Base-by-base conservation (phyloP, 2,329 filamentous ascomycete species). In the Trichophyton simii region DNA sequence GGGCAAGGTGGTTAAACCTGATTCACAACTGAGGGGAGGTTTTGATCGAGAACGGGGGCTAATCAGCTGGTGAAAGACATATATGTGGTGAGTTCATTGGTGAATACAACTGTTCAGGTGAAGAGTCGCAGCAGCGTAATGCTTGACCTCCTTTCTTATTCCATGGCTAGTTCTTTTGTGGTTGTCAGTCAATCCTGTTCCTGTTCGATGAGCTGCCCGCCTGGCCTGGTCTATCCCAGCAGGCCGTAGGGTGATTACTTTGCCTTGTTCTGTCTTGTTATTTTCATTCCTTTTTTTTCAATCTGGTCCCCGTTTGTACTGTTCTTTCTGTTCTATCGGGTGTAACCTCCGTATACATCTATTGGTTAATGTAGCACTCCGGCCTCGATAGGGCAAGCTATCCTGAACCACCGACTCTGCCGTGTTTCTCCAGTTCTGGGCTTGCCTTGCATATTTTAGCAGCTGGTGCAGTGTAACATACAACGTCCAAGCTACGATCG, bases 1-100 rank as follows among this genome's bases (percentile, higher is more conserved):
- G 77, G 94, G 94, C 25, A 97, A 96, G 78, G 84, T 97, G 28
- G 85, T 97, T 59, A 96, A 96, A 79, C 89, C 91, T 0, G 87
- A 87, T 70, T 81, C 81, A 61, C 91, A 97, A 79, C 74, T 99
- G 65, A 78, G 94, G 63, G 94, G 89, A 28, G 94, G 94, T 0
- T 99, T 97, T 75, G 91, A 99, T 78, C 80, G 94, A 54, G 80
- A 79, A 61, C 89, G 80, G 71, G 88, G 89, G 7, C 61, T 96
- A 67, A 83, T 89, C 72, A 97, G 92, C 77, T 99, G 94, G 94
- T 97, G 71, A 58, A 18, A 7, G 15, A 1, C 44, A 13, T 22
- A 15, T 54, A 54, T 25, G 22, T 31, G 7, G 3, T 25, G 22
- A 20, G n/a, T 7, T 44, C 6, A 48, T 18, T 22, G 44, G 44